phyloP scores from a whole-genome alignment of 2,329 filamentous ascomycete genomes.

The Colletotrichum caudatum region DNA sequence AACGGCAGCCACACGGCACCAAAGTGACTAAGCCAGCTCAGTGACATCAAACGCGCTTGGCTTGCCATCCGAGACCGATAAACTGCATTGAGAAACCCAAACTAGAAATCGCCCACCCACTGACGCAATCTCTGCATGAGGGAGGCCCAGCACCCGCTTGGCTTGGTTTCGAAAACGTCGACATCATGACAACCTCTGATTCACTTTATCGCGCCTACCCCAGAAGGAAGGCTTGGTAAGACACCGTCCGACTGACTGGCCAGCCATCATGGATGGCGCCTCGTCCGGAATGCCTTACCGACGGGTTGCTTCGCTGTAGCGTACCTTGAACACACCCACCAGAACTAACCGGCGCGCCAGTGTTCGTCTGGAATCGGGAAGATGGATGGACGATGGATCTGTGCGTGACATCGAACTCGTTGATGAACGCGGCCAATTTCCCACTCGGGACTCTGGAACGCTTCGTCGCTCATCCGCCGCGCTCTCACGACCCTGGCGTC shows the following conservation, averaged over 20 bases:
- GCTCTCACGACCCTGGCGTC: slow-evolving; percentile 22
- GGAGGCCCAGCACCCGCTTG: no score
- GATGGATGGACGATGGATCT: slow-evolving; percentile 18
- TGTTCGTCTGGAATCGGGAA: background rate
- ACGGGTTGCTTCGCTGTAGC: background rate
- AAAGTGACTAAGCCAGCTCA: background rate
- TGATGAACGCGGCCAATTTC: slow-evolving; percentile 26
- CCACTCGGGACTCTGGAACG: slow-evolving; percentile 20
- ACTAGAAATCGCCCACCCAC: background rate
- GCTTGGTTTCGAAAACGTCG: slow-evolving; percentile 27
- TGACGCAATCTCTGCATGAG: slow-evolving; percentile 27
- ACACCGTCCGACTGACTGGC: slow-evolving; percentile 33
- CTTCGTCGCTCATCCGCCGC: slow-evolving; percentile 13
- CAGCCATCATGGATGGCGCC: slow-evolving; percentile 19
- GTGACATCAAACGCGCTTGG: slow-evolving; percentile 37
- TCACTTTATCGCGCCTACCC: background rate
- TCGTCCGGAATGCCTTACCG: slow-evolving; percentile 29
- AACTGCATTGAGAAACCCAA: slow-evolving; percentile 7
- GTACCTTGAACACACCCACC: background rate
- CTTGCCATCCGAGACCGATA: slow-evolving; percentile 4
- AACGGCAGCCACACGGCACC: slow-evolving; percentile 28
- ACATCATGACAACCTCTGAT: background rate
- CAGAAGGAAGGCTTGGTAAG: background rate
- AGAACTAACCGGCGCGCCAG: background rate
- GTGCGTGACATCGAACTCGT: slow-evolving; percentile 13